phyloP scores from a whole-genome alignment of 805 yeast species.

The Lipomyces mesembrius region DNA sequence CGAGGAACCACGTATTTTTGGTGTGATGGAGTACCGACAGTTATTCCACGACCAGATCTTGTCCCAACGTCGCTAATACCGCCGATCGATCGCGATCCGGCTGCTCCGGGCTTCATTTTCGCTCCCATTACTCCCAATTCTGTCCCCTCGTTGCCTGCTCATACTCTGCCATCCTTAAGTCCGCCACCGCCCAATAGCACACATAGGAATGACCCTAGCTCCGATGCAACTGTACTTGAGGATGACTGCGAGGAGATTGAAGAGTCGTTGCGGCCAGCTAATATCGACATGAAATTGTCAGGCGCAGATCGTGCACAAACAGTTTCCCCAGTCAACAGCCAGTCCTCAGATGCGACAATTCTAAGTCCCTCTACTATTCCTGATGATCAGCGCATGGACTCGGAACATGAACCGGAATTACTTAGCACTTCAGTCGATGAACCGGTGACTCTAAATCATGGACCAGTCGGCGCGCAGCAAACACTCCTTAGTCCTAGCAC shows the following conservation, averaged over 20 bases:
- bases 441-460: background rate
- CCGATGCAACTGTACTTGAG: background rate
- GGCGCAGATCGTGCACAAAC: background rate
- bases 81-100: background rate
- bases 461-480: background rate
- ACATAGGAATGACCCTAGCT: background rate
- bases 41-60: background rate
- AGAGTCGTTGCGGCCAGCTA: background rate
- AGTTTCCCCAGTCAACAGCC: background rate
- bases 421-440: background rate
- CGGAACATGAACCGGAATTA: background rate
- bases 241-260: background rate
- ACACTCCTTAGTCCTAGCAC: background rate
- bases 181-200: background rate
- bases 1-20: background rate
- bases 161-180: background rate
- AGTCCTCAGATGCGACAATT: background rate
- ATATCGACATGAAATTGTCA: background rate
- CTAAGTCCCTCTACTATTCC: background rate
- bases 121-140: background rate
- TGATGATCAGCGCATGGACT: background rate
- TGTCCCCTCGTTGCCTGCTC: background rate
- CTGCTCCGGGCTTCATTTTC: background rate
- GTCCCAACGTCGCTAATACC: background rate
- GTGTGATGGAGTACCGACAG: background rate